Evolutionary conservation across 306 rosid genomes (phyloP).

Genomic region (Sechiopsis laciniata): DNA sequence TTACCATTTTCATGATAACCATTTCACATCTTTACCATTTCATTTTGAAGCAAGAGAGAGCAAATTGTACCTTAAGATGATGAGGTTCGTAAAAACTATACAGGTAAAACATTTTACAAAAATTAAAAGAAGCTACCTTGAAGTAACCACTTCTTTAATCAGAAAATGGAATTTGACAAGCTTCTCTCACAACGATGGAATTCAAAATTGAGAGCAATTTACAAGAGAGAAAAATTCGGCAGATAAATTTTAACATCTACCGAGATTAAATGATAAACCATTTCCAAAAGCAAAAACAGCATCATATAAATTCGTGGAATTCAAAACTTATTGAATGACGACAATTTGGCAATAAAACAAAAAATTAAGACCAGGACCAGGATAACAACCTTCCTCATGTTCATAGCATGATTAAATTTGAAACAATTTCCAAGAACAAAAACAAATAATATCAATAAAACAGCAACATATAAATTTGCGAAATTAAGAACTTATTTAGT

Average conservation of each 20-base stretch:
- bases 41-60: too few relatives aligned
- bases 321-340: background rate
- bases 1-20: too few relatives aligned
- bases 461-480: background rate
- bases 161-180: background rate
- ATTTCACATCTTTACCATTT: too few relatives aligned
- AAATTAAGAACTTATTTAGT: background rate
- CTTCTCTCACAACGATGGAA: background rate
- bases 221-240: background rate
- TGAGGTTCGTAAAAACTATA: background rate
- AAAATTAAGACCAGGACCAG: conserved; percentile 1
- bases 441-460: background rate
- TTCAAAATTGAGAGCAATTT: background rate
- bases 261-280: background rate
- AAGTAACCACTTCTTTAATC: background rate
- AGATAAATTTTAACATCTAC: background rate
- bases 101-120: background rate
- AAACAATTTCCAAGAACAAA: conserved; percentile 7
- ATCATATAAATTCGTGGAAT: background rate
- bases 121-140: background rate
- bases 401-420: conserved; percentile 34
- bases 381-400: conserved; percentile 54
- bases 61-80: too few relatives aligned
- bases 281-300: background rate
- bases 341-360: background rate